Evolutionary conservation across 129 eudicot genomes (phyloP).

Genomic region (Erigeron canadensis): DNA sequence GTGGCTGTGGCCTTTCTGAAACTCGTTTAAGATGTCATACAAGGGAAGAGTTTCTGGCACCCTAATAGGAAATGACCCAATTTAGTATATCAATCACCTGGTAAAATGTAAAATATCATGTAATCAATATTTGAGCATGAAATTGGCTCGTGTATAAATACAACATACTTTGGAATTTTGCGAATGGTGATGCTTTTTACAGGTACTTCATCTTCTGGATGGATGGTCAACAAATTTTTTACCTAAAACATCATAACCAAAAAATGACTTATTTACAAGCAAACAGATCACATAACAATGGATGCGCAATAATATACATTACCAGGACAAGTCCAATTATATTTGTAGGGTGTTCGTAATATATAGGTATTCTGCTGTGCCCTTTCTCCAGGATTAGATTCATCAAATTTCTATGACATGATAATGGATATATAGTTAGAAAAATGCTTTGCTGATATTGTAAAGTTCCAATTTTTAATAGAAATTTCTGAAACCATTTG

Average conservation of each 20-base stretch:
- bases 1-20: slow-evolving; percentile 98
- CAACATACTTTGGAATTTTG: slow-evolving; percentile 61
- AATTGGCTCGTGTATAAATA: background rate
- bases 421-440: background rate
- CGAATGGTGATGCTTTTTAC: slow-evolving; percentile 80
- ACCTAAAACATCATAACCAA: slow-evolving; percentile 38
- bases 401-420: slow-evolving; percentile 49
- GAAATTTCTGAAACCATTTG: background rate
- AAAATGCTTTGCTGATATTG: background rate
- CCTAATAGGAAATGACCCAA: slow-evolving; percentile 36
- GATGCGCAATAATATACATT: background rate
- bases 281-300: background rate
- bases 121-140: background rate
- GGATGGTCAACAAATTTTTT: slow-evolving; percentile 78
- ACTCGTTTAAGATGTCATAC: slow-evolving; percentile 89
- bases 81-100: background rate
- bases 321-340: slow-evolving; percentile 71
- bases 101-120: background rate
- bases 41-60: slow-evolving; percentile 77
- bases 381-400: slow-evolving; percentile 58
- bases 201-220: slow-evolving; percentile 74
- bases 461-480: background rate
- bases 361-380: slow-evolving; percentile 68
- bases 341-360: slow-evolving; percentile 63
- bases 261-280: background rate